Evolutionary conservation across 1,139 yeast genomes (phyloP), one percentile per base, ranked within the genome.

Genomic region (Scheffersomyces insectosa): DNA sequence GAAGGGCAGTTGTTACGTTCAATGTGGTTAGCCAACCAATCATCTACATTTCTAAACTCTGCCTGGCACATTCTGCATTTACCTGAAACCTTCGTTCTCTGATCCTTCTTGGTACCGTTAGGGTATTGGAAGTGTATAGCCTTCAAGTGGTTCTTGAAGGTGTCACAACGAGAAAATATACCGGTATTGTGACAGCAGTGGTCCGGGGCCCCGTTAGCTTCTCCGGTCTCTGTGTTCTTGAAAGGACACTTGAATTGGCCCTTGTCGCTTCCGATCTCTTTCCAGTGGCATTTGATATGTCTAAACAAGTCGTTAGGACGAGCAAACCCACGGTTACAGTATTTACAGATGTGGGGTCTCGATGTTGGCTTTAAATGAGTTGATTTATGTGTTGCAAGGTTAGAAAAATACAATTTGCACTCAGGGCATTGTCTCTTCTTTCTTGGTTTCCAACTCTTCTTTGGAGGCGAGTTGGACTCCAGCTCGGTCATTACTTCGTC

Each of bases 81-180:
- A 5, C 97, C 97, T 16, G 74, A 62, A 37, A 85, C 87, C 42
- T 79, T 77, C 14, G 68, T 66, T 51, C 97, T 75, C 56, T 88
- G 87, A 51, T 80, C 83, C 65, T 89, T 89, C 57, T 83, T 82
- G 6, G 96, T 89, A 4, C 96, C 96, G 37, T 78, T 77, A 3
- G 97, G 97, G 63, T 90, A 90, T 56, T 82, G 87, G 63, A 90
- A 90, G 62, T 90, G 97, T 50, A 90, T 77, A 3, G 97, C 95
- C 62, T 87, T 88, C 49, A 90, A 72, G 65, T 90, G 97, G 64
- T 89, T 90, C 60, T 90, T 90, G 68, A 82, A 90, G 5, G 97
- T 90, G 63, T 90, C 97, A 60, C 96, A 87, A 38, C 97, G 76
- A 14, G 90, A 81, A 56, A 90, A 90, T 33, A 86, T 83, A 5